Evolutionary conservation across 202 grass and related monocot species (phyloP).

Genomic region (Carex sylvatica): DNA sequence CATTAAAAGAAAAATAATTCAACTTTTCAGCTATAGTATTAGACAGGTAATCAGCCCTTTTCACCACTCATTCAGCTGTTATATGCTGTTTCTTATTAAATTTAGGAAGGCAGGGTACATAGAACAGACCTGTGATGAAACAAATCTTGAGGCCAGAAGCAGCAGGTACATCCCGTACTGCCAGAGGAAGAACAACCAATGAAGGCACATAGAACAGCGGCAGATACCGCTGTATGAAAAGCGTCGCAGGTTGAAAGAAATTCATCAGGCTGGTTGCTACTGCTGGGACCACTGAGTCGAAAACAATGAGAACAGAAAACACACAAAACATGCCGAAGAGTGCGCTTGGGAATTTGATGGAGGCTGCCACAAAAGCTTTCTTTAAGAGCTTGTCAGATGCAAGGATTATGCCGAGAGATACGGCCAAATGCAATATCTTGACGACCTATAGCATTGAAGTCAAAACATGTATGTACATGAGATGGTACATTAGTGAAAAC

Average conservation of each 20-base stretch:
- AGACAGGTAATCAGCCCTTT: not conserved
- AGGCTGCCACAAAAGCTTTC: constrained; percentile 62
- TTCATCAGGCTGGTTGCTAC: constrained; percentile 48
- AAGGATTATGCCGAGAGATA: constrained; percentile 70
- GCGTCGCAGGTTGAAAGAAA: constrained; percentile 77
- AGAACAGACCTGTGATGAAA: constrained; percentile 52
- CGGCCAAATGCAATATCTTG: constrained; percentile 37
- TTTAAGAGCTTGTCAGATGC: constrained; percentile 68
- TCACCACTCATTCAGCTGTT: not conserved
- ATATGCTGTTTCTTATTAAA: not conserved
- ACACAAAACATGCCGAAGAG: constrained; percentile 95
- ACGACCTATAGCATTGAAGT: constrained; percentile 2
- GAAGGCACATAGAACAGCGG: constrained; percentile 90
- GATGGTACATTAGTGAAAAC: not conserved
- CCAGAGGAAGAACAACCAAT: constrained; percentile 78
- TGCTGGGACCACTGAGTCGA: constrained; percentile 54
- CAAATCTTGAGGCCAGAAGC: constrained; percentile 88
- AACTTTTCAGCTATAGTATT: not conserved
- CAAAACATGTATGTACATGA: no score
- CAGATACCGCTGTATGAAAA: constrained; percentile 92
- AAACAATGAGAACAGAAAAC: constrained; percentile 60
- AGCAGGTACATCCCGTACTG: constrained; percentile 60
- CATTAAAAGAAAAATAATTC: not conserved
- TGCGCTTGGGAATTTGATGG: constrained; percentile 86
- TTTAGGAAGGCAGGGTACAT: not conserved